Percentiles rank a stretch among this genome's conserved stretches.
phyloP scores from a whole-genome alignment of 2,329 filamentous ascomycete species.

The Nemania sp. region DNA sequence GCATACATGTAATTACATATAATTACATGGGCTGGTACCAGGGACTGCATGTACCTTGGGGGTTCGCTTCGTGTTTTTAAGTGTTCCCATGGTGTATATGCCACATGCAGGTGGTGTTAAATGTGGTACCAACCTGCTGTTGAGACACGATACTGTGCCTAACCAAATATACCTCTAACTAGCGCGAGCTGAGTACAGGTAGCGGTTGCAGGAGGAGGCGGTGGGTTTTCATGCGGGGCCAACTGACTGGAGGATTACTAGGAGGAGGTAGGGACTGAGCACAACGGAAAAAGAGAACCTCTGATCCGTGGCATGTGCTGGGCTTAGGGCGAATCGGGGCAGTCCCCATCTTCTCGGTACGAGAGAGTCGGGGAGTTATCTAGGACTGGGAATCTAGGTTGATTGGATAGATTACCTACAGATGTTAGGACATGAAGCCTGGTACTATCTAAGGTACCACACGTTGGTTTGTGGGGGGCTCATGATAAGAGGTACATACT shows the following conservation, averaged over 20 bases:
- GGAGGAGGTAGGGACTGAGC: neutral
- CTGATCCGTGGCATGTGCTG: slow-evolving; percentile 16
- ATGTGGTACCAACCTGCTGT: too few species aligned
- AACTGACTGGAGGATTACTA: neutral
- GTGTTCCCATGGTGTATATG: too few species aligned
- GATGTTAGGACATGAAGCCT: neutral
- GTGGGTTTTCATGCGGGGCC: neutral
- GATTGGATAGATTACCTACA: too few species aligned
- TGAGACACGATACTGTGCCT: too few species aligned
- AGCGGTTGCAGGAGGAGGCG: neutral
- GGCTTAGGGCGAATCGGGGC: neutral
- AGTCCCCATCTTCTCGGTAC: neutral
- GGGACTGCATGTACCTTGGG: too few species aligned
- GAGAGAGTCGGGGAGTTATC: neutral
- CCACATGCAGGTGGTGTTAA: too few species aligned
- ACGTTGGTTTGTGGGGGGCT: slow-evolving; percentile 18
- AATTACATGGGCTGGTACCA: too few species aligned
- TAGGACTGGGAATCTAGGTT: slow-evolving; percentile 9
- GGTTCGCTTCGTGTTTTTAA: too few species aligned
- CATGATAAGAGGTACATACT: slow-evolving; percentile 22
- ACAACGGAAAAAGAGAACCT: slow-evolving; percentile 12
- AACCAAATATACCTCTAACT: neutral
- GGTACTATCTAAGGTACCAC: slow-evolving; percentile 7
- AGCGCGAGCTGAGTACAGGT: slow-evolving; percentile 2
- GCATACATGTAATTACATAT: too few species aligned